Base-by-base conservation (phyloP, 495 filamentous ascomycete genomes). In the Lasiosphaeriaceae sp. region DNA sequence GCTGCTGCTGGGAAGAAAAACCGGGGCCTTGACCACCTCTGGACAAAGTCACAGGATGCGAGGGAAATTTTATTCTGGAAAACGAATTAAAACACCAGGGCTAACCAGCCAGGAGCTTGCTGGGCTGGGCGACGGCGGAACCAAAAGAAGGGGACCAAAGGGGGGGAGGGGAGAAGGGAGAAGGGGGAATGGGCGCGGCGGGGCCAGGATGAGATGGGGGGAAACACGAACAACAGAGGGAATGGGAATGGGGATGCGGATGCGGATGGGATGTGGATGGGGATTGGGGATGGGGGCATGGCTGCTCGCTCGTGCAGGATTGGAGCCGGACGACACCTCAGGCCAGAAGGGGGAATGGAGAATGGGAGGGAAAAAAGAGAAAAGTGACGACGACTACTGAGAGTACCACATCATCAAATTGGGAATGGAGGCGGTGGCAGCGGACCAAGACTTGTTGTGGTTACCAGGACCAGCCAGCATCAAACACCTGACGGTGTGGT, bases 1-100 rank as follows among this genome's bases (percentile, higher is more conserved):
- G 74, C 69, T 59, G 66, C 67, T 67, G 71, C 65, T 67, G 69
- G 66, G 65, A 68, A 63, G 65, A 71, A 77, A 79, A 79, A 77
- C 71, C 71, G 73, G 77, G 77, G 72, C 74, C 53, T 23, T 73
- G 65, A 62, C 61, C 66, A 67, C 54, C 48, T 60, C 39, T 56
- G 66, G 64, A 69, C 68, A 73, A 62, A 71, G 70, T 71, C 69
- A 69, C 63, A n/a, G 73, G 62, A 70, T 69, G 62, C 68, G 65
- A 66, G 69, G 66, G 67, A 72, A 66, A 67, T 57, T 74, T 74
- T 70, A 68, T 72, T 70, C 69, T 67, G 71, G 66, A 74, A 74
- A 50, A 64, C 72, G 72, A 74, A 76, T 78, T 72, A 74, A 71
- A 72, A 76, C 71, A 71, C 68, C 68, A 71, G 60, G 59, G 54